Evolutionary conservation across 208 protist species (phyloP).

Genomic region (Herpetomonas tarakana): DNA sequence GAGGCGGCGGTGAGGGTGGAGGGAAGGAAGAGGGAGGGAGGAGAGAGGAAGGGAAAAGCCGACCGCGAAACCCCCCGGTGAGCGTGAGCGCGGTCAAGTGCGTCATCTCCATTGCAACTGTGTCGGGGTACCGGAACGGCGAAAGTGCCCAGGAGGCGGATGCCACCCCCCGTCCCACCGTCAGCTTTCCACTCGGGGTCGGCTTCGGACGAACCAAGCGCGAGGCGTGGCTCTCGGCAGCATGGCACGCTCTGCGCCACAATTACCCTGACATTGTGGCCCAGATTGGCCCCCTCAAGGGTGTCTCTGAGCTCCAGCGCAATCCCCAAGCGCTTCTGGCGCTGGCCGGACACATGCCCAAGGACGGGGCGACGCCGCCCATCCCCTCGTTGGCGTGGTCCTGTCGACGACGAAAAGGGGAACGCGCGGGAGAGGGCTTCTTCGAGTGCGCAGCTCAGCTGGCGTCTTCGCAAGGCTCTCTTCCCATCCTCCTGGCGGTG

Average conservation of each 20-base stretch:
- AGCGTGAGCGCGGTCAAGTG: neutral
- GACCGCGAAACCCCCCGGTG: no score
- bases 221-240: conserved; percentile 50
- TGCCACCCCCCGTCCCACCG: neutral
- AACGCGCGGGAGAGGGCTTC: no score
- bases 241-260: conserved; percentile 39
- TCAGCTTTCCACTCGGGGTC: conserved; percentile 48
- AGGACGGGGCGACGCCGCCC: no score
- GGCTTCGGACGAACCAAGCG: conserved; percentile 44
- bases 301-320: conserved; percentile 19
- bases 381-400: no score
- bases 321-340: conserved; percentile 15
- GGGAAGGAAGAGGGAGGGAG: no score
- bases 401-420: no score
- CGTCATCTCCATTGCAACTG: neutral
- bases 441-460: no score
- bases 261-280: conserved; percentile 44
- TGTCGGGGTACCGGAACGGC: neutral
- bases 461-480: no score
- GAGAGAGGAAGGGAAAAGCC: no score
- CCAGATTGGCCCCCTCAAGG: conserved; percentile 39
- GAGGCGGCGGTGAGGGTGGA: no score
- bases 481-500: no score
- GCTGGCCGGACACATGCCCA: neutral
- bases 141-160: no score